These are phyloP conservation scores for Arachis monticola DNA, from an alignment of 331 rosid species.

Conservation along the genomic window DNA sequence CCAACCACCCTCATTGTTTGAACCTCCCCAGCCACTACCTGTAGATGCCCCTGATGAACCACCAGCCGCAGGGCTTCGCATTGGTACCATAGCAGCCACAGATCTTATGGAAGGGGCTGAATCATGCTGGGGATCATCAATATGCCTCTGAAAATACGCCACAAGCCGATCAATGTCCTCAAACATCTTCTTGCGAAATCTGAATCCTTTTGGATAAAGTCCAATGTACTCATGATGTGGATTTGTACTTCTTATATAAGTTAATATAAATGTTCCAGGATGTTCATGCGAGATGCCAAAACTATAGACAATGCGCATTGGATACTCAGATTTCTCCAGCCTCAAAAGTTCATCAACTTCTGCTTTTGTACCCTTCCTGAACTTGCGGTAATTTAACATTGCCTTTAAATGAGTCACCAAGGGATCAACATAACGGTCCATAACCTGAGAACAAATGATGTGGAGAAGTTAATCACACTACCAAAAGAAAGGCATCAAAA, in stretches of 20 bases:
- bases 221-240: conserved; percentile 99
- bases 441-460: conserved; percentile 56
- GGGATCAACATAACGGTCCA: conserved; percentile 99
- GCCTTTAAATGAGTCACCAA: conserved; percentile 82
- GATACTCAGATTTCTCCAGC: conserved; percentile 77
- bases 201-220: conserved; percentile 95
- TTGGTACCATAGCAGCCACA: conserved; percentile 98
- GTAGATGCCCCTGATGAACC: conserved; percentile 84
- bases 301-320: conserved; percentile 87
- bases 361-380: conserved; percentile 75
- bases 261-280: conserved; percentile 96
- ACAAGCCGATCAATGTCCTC: conserved; percentile 96
- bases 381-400: conserved; percentile 91
- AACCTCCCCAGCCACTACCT: conserved; percentile 90
- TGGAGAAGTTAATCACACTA: background rate
- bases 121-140: conserved; percentile 84
- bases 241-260: conserved; percentile 84
- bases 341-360: conserved; percentile 91
- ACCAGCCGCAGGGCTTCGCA: conserved; percentile 96
- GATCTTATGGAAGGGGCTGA: conserved; percentile 91
- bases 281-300: conserved; percentile 93
- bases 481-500: conserved; percentile 21
- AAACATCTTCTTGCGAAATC: conserved; percentile 92
- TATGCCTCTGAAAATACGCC: conserved; percentile 83
- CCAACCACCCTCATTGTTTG: conserved; percentile 81